phyloP scores from a whole-genome alignment of 768 basidiomycete species.

The Tylopilus sp. region DNA sequence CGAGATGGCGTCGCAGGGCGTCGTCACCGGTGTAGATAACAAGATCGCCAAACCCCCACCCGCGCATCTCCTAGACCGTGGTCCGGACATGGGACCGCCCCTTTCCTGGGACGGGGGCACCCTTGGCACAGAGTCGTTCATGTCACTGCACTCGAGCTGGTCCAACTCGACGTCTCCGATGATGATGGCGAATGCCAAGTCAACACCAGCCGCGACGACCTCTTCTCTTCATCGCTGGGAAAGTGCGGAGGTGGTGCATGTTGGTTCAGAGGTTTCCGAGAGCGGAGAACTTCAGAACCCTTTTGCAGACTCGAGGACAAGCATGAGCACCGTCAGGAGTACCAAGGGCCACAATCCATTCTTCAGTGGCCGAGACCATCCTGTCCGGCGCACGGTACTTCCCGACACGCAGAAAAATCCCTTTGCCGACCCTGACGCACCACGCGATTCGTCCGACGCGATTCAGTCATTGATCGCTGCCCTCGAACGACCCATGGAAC shows the following conservation, averaged over 20 bases:
- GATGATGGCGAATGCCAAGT: slow-evolving; percentile 49
- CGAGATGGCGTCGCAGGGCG: slow-evolving; percentile 43
- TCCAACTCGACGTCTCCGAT: slow-evolving; percentile 47
- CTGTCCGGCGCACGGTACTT: slow-evolving; percentile 13
- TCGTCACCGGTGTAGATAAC: slow-evolving; percentile 19
- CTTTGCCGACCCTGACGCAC: slow-evolving; percentile 38
- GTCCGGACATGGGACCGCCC: slow-evolving; percentile 34
- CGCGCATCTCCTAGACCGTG: slow-evolving; percentile 42
- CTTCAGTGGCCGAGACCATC: slow-evolving; percentile 41
- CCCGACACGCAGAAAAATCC: slow-evolving; percentile 31
- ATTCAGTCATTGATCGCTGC: slow-evolving; percentile 67
- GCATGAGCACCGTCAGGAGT: slow-evolving; percentile 10
- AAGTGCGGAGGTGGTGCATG: slow-evolving; percentile 59
- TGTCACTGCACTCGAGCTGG: slow-evolving; percentile 43
- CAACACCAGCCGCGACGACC: slow-evolving; percentile 55
- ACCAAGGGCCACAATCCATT: slow-evolving; percentile 34
- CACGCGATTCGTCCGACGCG: slow-evolving; percentile 31
- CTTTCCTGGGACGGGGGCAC: slow-evolving; percentile 55
- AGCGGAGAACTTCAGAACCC: slow-evolving; percentile 17
- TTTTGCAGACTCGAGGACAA: slow-evolving; percentile 22
- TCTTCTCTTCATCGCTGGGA: slow-evolving; percentile 62
- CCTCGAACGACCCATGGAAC: slow-evolving; percentile 50
- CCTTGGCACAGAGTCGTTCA: slow-evolving; percentile 44
- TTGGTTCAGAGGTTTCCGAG: slow-evolving; percentile 14
- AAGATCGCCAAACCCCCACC: slow-evolving; percentile 28